phyloP scores from a whole-genome alignment of 2,329 filamentous ascomycete genomes.

The Trichoderma lentiforme region DNA sequence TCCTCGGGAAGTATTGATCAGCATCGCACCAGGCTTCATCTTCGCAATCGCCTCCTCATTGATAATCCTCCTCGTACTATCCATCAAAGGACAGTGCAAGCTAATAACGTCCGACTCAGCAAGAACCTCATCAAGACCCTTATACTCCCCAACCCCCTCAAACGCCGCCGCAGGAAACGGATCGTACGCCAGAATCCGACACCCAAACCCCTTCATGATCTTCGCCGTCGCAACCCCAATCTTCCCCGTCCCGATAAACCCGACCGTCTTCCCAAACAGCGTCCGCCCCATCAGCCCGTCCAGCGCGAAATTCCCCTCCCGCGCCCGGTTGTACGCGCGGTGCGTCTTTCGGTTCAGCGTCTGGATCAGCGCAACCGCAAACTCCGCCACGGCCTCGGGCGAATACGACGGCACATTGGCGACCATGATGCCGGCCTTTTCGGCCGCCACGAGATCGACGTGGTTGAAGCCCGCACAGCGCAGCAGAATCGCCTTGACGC shows the following conservation, averaged over 20 bases:
- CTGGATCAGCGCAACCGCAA: conserved; percentile 63
- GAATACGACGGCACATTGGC: conserved; percentile 67
- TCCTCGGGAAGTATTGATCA: conserved; percentile 68
- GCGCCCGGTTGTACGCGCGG: conserved; percentile 64
- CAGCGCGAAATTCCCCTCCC: conserved; percentile 66
- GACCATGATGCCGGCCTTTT: conserved; percentile 55
- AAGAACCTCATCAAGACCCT: conserved; percentile 53
- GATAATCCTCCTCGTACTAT: conserved; percentile 59
- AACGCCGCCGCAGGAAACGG: conserved; percentile 51
- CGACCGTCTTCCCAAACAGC: conserved; percentile 62
- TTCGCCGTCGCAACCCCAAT: conserved; percentile 61
- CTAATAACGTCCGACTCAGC: conserved; percentile 58
- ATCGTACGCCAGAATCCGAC: conserved; percentile 59
- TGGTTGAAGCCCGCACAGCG: conserved; percentile 69
- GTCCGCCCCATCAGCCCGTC: conserved; percentile 62
- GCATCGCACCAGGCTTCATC: conserved; percentile 58
- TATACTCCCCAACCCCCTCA: conserved; percentile 48
- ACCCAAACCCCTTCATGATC: conserved; percentile 64
- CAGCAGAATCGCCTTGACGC: conserved; percentile 58
- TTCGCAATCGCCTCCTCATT: conserved; percentile 48
- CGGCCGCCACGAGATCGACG: conserved; percentile 57
- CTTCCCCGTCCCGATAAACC: conserved; percentile 61
- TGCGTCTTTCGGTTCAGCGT: conserved; percentile 67
- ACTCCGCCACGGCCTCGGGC: conserved; percentile 67
- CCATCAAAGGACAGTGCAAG: conserved; percentile 63